These are phyloP conservation scores for Linnemannia schmuckeri DNA, from an alignment of 192 early-diverging fungal species.

Conservation along the genomic window DNA sequence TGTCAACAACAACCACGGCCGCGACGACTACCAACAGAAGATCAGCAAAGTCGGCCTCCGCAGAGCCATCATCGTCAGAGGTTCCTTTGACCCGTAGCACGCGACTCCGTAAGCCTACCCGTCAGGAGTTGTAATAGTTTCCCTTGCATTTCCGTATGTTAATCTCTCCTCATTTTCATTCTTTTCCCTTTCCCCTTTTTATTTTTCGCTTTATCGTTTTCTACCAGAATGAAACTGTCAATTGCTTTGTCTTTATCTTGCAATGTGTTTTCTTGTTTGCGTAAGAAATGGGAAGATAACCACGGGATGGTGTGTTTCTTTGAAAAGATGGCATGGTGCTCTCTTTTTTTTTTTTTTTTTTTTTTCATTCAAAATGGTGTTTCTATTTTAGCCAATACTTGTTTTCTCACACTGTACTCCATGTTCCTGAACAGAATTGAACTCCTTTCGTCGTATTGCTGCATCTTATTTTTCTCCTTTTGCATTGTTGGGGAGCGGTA, in stretches of 20 bases:
- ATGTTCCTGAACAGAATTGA: neutral
- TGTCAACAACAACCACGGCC: neutral
- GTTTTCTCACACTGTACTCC: neutral
- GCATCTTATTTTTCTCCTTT: too few relatives aligned
- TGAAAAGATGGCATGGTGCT: neutral
- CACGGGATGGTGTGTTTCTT: slow-evolving; percentile 7
- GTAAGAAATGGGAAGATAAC: neutral
- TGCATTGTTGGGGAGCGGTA: neutral
- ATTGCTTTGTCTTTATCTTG: neutral
- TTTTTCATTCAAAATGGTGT: neutral
- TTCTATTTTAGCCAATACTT: neutral
- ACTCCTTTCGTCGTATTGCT: too few relatives aligned
- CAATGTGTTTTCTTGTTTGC: neutral
- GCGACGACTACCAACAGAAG: slow-evolving; percentile 3
- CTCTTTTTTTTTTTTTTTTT: neutral
- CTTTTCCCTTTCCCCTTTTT: neutral
- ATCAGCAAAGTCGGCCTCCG: neutral
- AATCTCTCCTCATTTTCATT: neutral
- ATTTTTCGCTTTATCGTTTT: neutral
- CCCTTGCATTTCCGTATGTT: neutral
- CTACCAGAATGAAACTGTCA: too few relatives aligned
- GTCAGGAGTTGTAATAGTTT: slow-evolving; percentile 30
- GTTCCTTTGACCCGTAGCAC: slow-evolving; percentile 14
- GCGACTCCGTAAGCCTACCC: slow-evolving; percentile 26
- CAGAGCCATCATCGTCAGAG: neutral